Base-by-base conservation (phyloP, 257 asterid species). In the Lithospermum erythrorhizon region DNA sequence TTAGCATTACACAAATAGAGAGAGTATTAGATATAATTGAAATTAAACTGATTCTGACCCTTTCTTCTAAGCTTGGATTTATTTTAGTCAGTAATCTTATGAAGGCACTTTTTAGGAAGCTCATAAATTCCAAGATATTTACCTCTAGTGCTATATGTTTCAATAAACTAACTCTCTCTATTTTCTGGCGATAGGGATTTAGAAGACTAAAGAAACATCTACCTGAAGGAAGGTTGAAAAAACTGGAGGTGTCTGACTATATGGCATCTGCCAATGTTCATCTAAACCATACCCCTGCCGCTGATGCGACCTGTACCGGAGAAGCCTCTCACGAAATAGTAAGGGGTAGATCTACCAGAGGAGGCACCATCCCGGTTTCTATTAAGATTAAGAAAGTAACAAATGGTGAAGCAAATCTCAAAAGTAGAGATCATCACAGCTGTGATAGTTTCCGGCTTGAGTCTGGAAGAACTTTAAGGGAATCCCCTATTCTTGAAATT, bases 131-230 rank as follows among this genome's bases (percentile, higher is more conserved):
- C 54, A 24, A 32, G 68, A 21, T 29, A 14, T 45, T 56, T 9
- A 4, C 21, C 17, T 17, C 29, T n/a, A 2, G 27, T 13, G 15
- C 32, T 7, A 37, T 1, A 41, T 41, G 49, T 41, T 11, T 41
- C 49, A 41, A 17, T 41, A 3, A 47, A 69, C 32, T 15, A 57
- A 45, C 58, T 18, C 41, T 45, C 45, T 35, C n/a, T n/a, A n/a
- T 27, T 59, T 67, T 60, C 48, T 3, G 21, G 61, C 37, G 56
- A 41, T 76, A 85, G 95, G 84, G 82, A 30, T 79, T 78, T 22
- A 86, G 80, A 78, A 76, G 95, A 72, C 71, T 81, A 45, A 89
- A 84, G 85, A 90, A 81, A 71, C 70, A 68, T 70, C 82, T 68
- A 68, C 70, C 83, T 14, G 88, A 78, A 60, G 73, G 69, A 41